Evolutionary conservation across 2,329 filamentous ascomycete species (phyloP).

Genomic region (Aspergillus candidus): DNA sequence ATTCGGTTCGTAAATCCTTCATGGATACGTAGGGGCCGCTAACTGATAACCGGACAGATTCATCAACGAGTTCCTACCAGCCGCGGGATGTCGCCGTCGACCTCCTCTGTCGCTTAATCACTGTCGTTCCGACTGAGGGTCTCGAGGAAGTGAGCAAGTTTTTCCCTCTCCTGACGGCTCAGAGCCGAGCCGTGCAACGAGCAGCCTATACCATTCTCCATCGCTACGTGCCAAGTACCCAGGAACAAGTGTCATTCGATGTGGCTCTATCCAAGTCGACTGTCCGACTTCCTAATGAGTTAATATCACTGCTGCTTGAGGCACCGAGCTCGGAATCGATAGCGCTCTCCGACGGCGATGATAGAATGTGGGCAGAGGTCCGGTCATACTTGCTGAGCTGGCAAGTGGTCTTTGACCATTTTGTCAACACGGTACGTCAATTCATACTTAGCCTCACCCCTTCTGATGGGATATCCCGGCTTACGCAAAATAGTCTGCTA

Average conservation of each 20-base stretch:
- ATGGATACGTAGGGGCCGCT: background rate
- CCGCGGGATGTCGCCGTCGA: constrained; percentile 70
- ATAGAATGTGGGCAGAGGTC: constrained; percentile 60
- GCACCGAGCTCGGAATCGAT: constrained; percentile 65
- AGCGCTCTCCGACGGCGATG: constrained; percentile 58
- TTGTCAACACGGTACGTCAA: constrained; percentile 55
- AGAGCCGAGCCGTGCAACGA: constrained; percentile 68
- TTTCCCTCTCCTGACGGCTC: constrained; percentile 69
- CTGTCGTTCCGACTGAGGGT: constrained; percentile 56
- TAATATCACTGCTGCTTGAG: constrained; percentile 76
- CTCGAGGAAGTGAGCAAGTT: constrained; percentile 61
- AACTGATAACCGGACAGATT: constrained; percentile 27
- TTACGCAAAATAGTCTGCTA: constrained; percentile 56
- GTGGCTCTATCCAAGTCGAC: constrained; percentile 49
- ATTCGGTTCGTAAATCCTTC: constrained; percentile 30
- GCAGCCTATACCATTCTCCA: constrained; percentile 77
- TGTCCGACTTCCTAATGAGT: constrained; percentile 72
- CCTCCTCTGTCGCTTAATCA: constrained; percentile 63
- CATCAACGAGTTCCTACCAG: constrained; percentile 52
- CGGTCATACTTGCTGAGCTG: constrained; percentile 82
- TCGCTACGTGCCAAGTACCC: constrained; percentile 66
- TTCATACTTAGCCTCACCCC: background rate
- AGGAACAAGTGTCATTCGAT: constrained; percentile 78
- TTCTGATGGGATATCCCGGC: constrained; percentile 5
- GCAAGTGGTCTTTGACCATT: constrained; percentile 85